A percentile compares a stretch with the other conserved stretches of the same genome.
These are phyloP conservation scores for Nakazawaea laoshanensis DNA, from an alignment of 805 yeast genomes.

Conservation along the genomic window DNA sequence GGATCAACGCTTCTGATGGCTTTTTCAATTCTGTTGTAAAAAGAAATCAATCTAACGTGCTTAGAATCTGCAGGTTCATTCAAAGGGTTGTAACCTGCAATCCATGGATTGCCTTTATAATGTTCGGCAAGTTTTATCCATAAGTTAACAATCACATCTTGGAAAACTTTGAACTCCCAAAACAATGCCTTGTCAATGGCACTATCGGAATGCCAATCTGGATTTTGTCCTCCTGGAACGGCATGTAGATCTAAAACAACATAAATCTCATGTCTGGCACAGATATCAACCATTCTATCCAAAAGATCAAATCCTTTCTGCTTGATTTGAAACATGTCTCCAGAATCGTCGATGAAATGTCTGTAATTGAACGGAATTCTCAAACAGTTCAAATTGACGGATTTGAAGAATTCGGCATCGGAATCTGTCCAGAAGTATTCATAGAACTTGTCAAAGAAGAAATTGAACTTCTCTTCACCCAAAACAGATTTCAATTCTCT, in stretches of 20 bases:
- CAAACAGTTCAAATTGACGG: conserved; percentile 35
- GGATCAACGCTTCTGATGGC: conserved; percentile 35
- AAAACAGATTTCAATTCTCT: conserved; percentile 27
- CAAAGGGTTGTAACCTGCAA: conserved; percentile 47
- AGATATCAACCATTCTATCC: conserved; percentile 33
- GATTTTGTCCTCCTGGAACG: conserved; percentile 46
- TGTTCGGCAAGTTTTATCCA: conserved; percentile 37
- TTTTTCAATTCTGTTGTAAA: conserved; percentile 28
- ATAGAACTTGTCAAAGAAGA: conserved; percentile 41
- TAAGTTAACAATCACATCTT: conserved; percentile 34
- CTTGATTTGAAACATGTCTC: conserved; percentile 32
- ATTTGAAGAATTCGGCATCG: conserved; percentile 37
- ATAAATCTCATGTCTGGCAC: conserved; percentile 38
- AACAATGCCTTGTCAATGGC: conserved; percentile 37
- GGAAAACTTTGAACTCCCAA: conserved; percentile 42
- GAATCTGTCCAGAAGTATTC: conserved; percentile 45
- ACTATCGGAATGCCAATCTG: conserved; percentile 46
- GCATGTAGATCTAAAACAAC: conserved; percentile 41
- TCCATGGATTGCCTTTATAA: conserved; percentile 37
- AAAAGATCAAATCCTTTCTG: conserved; percentile 35
- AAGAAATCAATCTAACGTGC: conserved; percentile 30
- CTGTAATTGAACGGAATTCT: conserved; percentile 45
- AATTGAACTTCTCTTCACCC: conserved; percentile 39
- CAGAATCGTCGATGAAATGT: conserved; percentile 39
- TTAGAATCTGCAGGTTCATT: conserved; percentile 43